Evolutionary conservation across 2,329 filamentous ascomycete genomes (phyloP), one percentile per base, ranked within the genome.

Genomic region (Metarhizium rileyi): DNA sequence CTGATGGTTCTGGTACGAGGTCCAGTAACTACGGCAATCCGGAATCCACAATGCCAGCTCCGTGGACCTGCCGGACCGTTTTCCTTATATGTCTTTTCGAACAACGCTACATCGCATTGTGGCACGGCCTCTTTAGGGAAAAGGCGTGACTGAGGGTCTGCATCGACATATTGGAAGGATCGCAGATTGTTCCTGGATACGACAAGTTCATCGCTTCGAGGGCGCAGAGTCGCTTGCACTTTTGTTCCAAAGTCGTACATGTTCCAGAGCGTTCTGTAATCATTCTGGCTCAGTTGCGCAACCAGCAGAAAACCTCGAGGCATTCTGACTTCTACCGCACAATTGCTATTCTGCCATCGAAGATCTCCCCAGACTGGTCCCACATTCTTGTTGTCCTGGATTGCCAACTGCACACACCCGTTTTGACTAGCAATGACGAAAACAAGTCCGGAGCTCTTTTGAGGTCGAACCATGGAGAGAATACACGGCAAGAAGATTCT

Each of bases 231-330:
- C 25, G 76, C 75, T 60, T 90, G 84, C 2, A 91, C 80, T 59
- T 86, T 88, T 55, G 77, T 78, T 25, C 86, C 87, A 63, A 94
- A 91, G 52, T 95, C 88, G 56, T 90, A 88, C 66, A 94, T 88
- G 57, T 81, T 86, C 80, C 84, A 90, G 10, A 95, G 68, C 54
- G 79, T 82, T 53, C 83, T 80, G 69, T 86, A 95, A 61, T 95
- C 88, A n/a, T 78, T 71, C 58, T 90, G 86, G 14, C 75, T 75
- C 61, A 90, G 83, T 54, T 85, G 81, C 18, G 93, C 70, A 20
- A 78, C 78, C 40, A 95, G 68, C 51, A 84, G 70, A 60, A 93
- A 91, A 1, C 87, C 87, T 55, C 87, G 81, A 1, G 87, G 85
- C 18, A 95, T 69, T 52, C 78, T 79, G 35, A 95, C 65, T 20